Percentiles rank a stretch among this genome's conserved stretches.
Evolutionary conservation across 495 filamentous ascomycete genomes (phyloP).

Genomic region (Lineolata rhizophorae): DNA sequence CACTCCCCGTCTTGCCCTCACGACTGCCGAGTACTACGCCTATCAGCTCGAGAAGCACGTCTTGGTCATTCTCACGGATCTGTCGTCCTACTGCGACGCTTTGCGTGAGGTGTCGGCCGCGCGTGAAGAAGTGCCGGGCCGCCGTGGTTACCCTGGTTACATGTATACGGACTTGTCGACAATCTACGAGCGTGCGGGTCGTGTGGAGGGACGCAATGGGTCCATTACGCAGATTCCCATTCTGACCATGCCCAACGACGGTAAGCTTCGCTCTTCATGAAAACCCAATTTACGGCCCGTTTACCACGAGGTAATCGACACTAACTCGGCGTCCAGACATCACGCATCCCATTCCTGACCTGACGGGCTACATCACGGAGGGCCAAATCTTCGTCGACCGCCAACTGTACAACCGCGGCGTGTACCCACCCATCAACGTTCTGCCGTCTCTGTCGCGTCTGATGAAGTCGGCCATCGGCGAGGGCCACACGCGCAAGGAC

Average conservation of each 20-base stretch:
- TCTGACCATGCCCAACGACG: constrained; percentile 97
- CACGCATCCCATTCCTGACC: constrained; percentile 95
- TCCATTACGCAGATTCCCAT: constrained; percentile 99
- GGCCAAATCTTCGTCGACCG: constrained; percentile 97
- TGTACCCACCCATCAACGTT: constrained; percentile 98
- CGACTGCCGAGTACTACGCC: constrained; percentile 98
- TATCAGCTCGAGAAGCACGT: constrained; percentile 99
- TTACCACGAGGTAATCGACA: constrained; percentile 5
- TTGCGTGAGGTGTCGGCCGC: constrained; percentile 95
- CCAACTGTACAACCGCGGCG: constrained; percentile 81
- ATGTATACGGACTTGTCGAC: constrained; percentile 99
- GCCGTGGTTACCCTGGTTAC: constrained; percentile 99
- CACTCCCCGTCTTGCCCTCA: constrained; percentile 93
- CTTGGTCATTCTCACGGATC: constrained; percentile 91
- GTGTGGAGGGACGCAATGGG: constrained; percentile 91
- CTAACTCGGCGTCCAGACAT: constrained; percentile 38
- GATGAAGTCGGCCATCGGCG: constrained; percentile 99
- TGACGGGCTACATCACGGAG: constrained; percentile 98
- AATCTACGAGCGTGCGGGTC: constrained; percentile 97
- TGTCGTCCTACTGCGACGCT: constrained; percentile 96
- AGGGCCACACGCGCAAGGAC: constrained; percentile 84
- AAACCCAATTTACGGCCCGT: background rate
- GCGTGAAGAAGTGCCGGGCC: constrained; percentile 96
- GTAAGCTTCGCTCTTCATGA: constrained; percentile 18
- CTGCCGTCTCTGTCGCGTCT: constrained; percentile 94